These are phyloP conservation scores for Lentinus tigrinus DNA, from an alignment of 768 basidiomycete species.

Conservation along the genomic window DNA sequence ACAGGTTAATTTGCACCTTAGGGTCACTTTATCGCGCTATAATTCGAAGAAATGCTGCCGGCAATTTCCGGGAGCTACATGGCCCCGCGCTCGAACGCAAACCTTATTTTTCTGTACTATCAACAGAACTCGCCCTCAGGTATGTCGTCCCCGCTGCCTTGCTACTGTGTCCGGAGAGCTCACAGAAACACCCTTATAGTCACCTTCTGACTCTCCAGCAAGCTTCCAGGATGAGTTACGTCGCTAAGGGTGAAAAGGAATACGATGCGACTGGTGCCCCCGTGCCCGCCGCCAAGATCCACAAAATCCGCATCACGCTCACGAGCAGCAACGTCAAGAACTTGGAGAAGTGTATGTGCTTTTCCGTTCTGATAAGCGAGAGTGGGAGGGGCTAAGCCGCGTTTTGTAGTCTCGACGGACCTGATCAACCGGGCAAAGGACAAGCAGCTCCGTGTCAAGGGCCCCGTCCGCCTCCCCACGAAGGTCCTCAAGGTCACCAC, in stretches of 20 bases:
- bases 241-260: conserved; percentile 98
- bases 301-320: conserved; percentile 99
- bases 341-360: conserved; percentile 89
- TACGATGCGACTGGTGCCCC: conserved; percentile 91
- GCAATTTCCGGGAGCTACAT: conserved; percentile 15
- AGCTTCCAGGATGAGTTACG: conserved; percentile 83
- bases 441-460: conserved; percentile 99
- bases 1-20: neutral
- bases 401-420: conserved; percentile 81
- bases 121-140: conserved; percentile 34
- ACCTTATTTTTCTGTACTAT: conserved; percentile 33
- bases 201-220: conserved; percentile 75
- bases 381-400: neutral
- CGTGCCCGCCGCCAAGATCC: conserved; percentile 86
- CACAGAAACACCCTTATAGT: conserved; percentile 38
- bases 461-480: conserved; percentile 97
- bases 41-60: neutral
- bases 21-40: neutral
- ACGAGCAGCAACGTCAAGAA: conserved; percentile 98
- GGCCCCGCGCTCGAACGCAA: conserved; percentile 20
- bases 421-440: conserved; percentile 99
- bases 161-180: neutral
- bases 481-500: conserved; percentile 99
- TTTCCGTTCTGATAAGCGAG: neutral
- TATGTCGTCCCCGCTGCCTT: conserved; percentile 9